These are phyloP conservation scores for Gnaphalium uliginosum DNA, from an alignment of 129 eudicot genomes.

Conservation along the genomic window DNA sequence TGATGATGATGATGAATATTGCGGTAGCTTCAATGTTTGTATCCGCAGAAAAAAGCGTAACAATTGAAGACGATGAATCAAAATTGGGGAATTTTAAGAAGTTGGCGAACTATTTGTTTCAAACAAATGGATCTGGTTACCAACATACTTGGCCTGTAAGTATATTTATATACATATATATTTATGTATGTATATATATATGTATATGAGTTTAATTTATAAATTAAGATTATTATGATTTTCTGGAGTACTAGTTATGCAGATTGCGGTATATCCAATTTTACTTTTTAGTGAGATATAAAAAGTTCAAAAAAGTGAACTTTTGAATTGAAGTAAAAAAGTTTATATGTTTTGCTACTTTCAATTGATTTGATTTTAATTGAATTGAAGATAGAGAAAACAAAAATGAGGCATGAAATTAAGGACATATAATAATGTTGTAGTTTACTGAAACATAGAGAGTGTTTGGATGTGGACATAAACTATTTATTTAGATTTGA, in stretches of 20 bases:
- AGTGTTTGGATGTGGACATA: background rate
- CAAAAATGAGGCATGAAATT: background rate
- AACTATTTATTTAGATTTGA: background rate
- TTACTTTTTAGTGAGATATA: background rate
- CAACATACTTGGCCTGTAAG: conserved; percentile 98
- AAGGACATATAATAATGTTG: too few species aligned
- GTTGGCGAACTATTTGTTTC: conserved; percentile 61
- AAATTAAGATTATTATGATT: background rate
- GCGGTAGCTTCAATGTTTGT: conserved; percentile 58
- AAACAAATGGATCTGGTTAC: conserved; percentile 64
- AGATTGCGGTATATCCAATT: conserved; percentile 4
- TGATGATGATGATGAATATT: conserved; percentile 48
- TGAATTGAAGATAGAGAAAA: background rate
- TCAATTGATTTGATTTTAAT: background rate
- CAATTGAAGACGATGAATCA: conserved; percentile 34
- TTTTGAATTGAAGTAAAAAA: background rate
- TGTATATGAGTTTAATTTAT: background rate
- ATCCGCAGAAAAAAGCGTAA: conserved; percentile 59
- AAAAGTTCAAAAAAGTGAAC: background rate
- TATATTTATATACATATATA: background rate
- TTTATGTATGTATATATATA: background rate
- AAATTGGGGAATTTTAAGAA: conserved; percentile 25
- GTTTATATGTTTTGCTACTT: background rate
- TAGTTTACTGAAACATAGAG: background rate
- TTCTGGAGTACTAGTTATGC: background rate